Base-by-base conservation (phyloP, 768 basidiomycete species). In the Rhizopogon vinicolor region DNA sequence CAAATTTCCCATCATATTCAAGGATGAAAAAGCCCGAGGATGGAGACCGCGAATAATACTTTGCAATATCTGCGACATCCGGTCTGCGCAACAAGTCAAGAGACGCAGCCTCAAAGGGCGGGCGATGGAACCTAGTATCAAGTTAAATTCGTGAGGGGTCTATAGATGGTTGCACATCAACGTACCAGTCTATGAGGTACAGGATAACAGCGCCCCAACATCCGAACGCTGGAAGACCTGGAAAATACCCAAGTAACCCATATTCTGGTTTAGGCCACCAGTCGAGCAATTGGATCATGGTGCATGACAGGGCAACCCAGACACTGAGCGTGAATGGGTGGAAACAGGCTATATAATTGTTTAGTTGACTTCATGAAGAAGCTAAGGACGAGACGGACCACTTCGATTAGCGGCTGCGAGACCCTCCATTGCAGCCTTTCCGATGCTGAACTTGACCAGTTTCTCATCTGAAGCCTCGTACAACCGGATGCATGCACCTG, bases 21-120 rank as follows among this genome's bases (percentile, higher is more conserved):
- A 91, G 74, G 39, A 91, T 74, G 76, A 84, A 91, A 64, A 90
- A 74, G 1, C 85, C 87, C 2, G 88, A 89, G 0, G 81, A 78
- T 1, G 83, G 76, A 2, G 81, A 79, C 28, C 78, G 76, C 39
- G 76, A 69, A 66, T 92, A 92, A 66, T 87, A 80, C 10, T 62
- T 63, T 33, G 65, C 53, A 41, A 86, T 71, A 60, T 86, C 68
- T 18, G 65, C 62, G 44, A 89, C 73, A 68, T 92, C 90, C 6
- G 72, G 70, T 10, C 76, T 71, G 49, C 73, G 80, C 57, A 91
- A 78, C 16, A 78, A 72, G 33, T 77, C 71, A 35, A 82, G 74
- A 2, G 78, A 74, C 16, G 67, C 70, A 9, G 78, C 69, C 62
- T 92, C 89, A 59, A 90, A 86, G 51, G 73, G 74, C 14, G 83